Evolutionary conservation across 2,329 filamentous ascomycete species (phyloP), one percentile per base, ranked within the genome.

Genomic region (Ascochyta clinopodiicola): DNA sequence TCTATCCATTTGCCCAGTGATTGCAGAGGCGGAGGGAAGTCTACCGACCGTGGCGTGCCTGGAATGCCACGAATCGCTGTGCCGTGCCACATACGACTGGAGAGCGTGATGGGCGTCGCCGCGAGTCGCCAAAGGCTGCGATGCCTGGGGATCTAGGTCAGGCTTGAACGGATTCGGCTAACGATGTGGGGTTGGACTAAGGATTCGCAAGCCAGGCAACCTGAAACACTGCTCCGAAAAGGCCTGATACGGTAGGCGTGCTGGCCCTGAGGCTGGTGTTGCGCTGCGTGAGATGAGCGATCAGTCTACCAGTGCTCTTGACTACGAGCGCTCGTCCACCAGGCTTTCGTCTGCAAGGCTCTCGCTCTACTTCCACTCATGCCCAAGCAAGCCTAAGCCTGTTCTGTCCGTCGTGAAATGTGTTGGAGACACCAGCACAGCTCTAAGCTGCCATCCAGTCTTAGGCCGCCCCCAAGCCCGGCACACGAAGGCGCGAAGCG

Each of bases 191-290:
- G 57, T 50, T 36, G 9, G 44, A 12, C 45, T 29, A 29, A 45
- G 52, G 55, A 63, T 60, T 55, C 53, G 53, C 55, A 46, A 50
- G 46, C 54, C 49, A 58, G 60, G 51, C 47, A 37, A 51, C 44
- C 19, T 51, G 43, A 52, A 51, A 57, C 53, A 49, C 48, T 24
- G 19, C 38, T 25, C 37, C 35, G 31, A 45, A 31, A 36, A 25
- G 36, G 39, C 32, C 29, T 47, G 47, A 47, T 43, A 44, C 44
- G 38, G 55, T 46, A 46, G 51, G 21, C 43, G 43, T 13, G 51
- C 40, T 57, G 49, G 48, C 43, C 40, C 46, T 55, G 56, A 50
- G 51, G 52, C 62, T 60, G 62, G 58, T 45, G 46, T 40, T 8
- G 39, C 27, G 40, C 38, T 38, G 50, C 38, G 10, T 52, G 54